Evolutionary conservation across 163 green algal genomes (phyloP), one percentile per base, ranked within the genome.

Genomic region (Scenedesmus sp.): DNA sequence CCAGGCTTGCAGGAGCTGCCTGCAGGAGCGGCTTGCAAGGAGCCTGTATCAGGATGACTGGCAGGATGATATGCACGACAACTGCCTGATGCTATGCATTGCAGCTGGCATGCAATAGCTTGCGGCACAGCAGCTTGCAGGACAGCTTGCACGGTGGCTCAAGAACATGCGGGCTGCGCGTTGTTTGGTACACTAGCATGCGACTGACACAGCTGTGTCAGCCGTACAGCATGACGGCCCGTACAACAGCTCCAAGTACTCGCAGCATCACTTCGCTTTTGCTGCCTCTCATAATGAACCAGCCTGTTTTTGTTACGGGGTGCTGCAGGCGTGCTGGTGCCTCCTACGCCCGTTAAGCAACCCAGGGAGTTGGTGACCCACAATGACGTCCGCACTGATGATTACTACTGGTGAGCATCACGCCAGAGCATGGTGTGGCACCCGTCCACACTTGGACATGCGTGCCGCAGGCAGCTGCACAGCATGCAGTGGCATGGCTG

Each of bases 341-440:
- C 94, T 4, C 97, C 97, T 0, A 37, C 87, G 26, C 89, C 95
- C 0, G 15, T 85, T 6, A 90, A 95, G 83, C 73, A 85, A 9
- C 87, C 92, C 9, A 91, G 96, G 65, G 44, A 85, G 26, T 78
- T 98, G 44, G 85, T 95, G 79, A 46, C 83, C 4, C 95, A 96
- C 35, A 85, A 94, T 68, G 95, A 96, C 72, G 78, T 83, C 5
- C 84, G 97, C 0, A 68, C 91, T 20, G 97, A 98, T 70, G 86
- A 91, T 2, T 98, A 97, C 88, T 98, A 98, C 89, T 98, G 96
- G 92, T 94, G 79, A 80, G 91, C 22, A 72, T 72, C 22, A 2
- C 22, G n/a, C n/a, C n/a, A n/a, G n/a, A 72, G 6, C 22, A n/a
- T 35, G 22, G 22, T 24, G 22, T 22, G n/a, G 72, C 72, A 49